Evolutionary conservation across 768 basidiomycete species (phyloP), one percentile per base, ranked within the genome.

Genomic region (Cystobasidium onofrii): DNA sequence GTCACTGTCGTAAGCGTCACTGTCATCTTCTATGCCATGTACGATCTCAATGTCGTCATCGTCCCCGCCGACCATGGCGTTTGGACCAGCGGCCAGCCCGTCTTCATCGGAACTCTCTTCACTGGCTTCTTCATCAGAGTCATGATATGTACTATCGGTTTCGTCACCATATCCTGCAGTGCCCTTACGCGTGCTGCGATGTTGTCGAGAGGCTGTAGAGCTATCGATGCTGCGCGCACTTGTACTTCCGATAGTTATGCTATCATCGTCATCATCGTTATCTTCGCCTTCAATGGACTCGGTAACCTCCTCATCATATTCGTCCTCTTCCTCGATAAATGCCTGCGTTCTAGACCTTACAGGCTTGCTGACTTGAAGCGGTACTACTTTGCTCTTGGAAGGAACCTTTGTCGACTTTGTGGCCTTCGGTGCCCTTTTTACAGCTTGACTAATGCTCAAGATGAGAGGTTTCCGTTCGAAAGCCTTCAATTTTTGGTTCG

Each of bases 11-110:
- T 7, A 33, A 7, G 46, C 46, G n/a, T 50, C 46, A 20, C 18
- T 50, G 9, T 50, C 20, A 20, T 50, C 46, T 3, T 50, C n/a
- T 7, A 50, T 50, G 6, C 46, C 46, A 20, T 50, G 46, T 3
- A 50, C 25, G 27, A 34, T 27, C 27, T 60, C 57, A 60, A 60
- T 27, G 4, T 71, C 69, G 17, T 71, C 36, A 13, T 71, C 55
- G 27, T 63, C 69, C 18, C 72, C 41, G 18, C 41, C 46, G 46
- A 20, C 71, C 23, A 39, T 39, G 15, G 39, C 39, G 15, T 39
- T 15, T 15, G 4, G 54, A 62, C 72, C 70, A 44, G 17, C 43
- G 12, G 18, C 44, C 25, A 44, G 64, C 12, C 18, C 33, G 23
- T n/a, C 25, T 13, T 52, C 73, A 18, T 46, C 36, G 36, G 29